Percentiles rank a stretch among this genome's conserved stretches.
These are phyloP conservation scores for Lactarius sp. DNA, from an alignment of 768 basidiomycete genomes.

Conservation along the genomic window DNA sequence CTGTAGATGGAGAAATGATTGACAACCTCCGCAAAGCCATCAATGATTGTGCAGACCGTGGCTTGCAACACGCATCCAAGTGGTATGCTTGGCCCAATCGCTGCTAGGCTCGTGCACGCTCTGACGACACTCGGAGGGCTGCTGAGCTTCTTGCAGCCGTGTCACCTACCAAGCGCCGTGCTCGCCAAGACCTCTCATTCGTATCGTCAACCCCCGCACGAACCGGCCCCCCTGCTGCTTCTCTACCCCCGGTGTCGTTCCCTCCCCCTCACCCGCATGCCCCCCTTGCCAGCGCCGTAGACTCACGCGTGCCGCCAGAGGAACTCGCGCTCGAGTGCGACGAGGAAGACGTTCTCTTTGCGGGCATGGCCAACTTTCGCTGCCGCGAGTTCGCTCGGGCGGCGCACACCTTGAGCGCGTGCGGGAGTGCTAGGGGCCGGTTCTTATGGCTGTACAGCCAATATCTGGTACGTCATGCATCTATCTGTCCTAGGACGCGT, in stretches of 20 bases:
- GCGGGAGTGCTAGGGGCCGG: constrained; percentile 63
- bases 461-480: constrained; percentile 75
- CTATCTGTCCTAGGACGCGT: constrained; percentile 1
- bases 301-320: constrained; percentile 4
- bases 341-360: constrained; percentile 68
- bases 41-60: constrained; percentile 69
- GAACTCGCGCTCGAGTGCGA: constrained; percentile 41
- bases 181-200: constrained; percentile 37
- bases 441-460: constrained; percentile 79
- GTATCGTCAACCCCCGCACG: constrained; percentile 58
- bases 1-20: constrained; percentile 48
- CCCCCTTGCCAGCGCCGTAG: constrained; percentile 18
- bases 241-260: constrained; percentile 17
- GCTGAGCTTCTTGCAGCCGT: constrained; percentile 68
- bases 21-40: constrained; percentile 56
- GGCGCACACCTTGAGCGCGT: constrained; percentile 55
- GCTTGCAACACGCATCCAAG: constrained; percentile 65
- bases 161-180: constrained; percentile 43
- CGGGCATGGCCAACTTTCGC: constrained; percentile 71
- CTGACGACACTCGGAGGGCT: constrained; percentile 45
- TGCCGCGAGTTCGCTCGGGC: constrained; percentile 75
- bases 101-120: background rate
- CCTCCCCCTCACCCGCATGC: constrained; percentile 19
- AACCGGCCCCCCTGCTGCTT: constrained; percentile 25
- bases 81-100: constrained; percentile 45